Base-by-base conservation (phyloP, 495 filamentous ascomycete species). In the Aspergillus haitiensis region DNA sequence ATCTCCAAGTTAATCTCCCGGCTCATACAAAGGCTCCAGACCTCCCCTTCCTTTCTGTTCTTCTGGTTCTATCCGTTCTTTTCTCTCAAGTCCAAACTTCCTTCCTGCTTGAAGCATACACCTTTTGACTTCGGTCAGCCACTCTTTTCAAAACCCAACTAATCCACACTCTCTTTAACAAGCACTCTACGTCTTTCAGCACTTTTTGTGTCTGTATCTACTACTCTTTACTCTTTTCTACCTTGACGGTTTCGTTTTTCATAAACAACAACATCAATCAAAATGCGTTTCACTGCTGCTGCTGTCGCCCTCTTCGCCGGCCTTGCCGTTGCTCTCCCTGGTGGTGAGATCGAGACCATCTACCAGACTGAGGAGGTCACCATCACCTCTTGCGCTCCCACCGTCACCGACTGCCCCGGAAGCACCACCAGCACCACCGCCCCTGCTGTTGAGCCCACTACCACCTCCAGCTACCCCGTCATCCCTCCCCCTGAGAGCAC, bases 381-480 rank as follows among this genome's bases (percentile, higher is more conserved):
- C 67, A 73, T 85, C 76, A 86, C 78, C 67, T 84, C 80, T 32
- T 89, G 86, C 72, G 79, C 75, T 59, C 70, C 85, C 34, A 77
- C 74, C 44, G 82, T 88, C 61, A 85, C 81, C 58, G 70, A 84
- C 78, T 87, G 82, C 77, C 81, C 80, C 61, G 79, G 68, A 65
- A 47, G 44, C 27, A 42, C 45, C 37, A 64, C 59, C 53, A 63
- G 56, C 59, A 64, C 63, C 52, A 62, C 63, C 50, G 52, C 55
- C 48, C 63, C 59, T 55, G 60, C 61, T 61, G 63, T 57, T 16
- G 54, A 42, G 40, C 42, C 62, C 34, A 55, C 59, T 50, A 51
- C 53, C 34, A 55, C 59, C 53, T 50, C 53, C 61, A 60, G 44
- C 47, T 37, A 35, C 35, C 55, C 56, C 21, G 56, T 59, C 40